Conservation (phyloP, 371 early-diverging fungal genomes). For the Lichtheimia hyalospora region DNA sequence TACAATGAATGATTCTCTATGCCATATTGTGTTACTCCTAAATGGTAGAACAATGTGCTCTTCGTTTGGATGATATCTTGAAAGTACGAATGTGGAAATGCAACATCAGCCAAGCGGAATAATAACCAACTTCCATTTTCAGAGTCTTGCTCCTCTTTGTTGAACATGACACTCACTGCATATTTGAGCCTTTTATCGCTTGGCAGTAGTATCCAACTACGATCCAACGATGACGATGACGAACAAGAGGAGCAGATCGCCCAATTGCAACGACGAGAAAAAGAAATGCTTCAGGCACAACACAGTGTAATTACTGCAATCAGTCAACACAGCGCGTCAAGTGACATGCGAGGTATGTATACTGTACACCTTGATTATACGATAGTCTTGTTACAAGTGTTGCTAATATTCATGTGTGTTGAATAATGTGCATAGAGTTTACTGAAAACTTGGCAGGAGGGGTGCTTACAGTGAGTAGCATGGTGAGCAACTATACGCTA, state of each 20-base stretch:
- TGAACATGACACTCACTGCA: constrained; percentile 37
- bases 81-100: not conserved
- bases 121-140: not conserved
- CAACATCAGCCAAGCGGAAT: not conserved
- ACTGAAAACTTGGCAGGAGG: constrained; percentile 53
- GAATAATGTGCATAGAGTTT: constrained; percentile 27
- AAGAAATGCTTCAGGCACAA: constrained; percentile 26
- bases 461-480: constrained; percentile 50
- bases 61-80: not conserved
- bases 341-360: constrained; percentile 32
- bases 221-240: constrained; percentile 16
- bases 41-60: not conserved
- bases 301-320: constrained; percentile 30
- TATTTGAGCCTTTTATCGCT: constrained; percentile 35
- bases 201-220: constrained; percentile 29
- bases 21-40: not conserved
- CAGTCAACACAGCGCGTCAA: constrained; percentile 27
- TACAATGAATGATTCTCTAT: no score
- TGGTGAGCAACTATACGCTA: constrained; percentile 58
- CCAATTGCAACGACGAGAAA: constrained; percentile 14
- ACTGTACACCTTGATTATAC: not conserved
- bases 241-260: constrained; percentile 20
- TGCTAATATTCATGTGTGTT: not conserved
- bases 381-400: not conserved
- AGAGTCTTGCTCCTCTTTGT: not conserved